Evolutionary conservation across 1,284 basidiomycete species (phyloP).

Genomic region (Cystobasidium slooffiae): DNA sequence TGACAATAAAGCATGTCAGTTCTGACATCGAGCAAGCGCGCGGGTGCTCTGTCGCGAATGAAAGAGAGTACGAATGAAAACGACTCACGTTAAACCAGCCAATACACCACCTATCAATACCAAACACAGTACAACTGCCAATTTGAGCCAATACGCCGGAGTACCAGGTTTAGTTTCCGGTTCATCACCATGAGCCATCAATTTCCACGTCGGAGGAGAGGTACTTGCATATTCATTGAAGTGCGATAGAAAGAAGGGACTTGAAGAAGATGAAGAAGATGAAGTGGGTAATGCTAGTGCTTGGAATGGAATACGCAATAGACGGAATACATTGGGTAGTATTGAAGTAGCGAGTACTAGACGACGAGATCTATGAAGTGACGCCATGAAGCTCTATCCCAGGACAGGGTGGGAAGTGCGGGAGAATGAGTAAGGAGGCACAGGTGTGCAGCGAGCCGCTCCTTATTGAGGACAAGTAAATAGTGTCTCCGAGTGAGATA

Average conservation of each 20-base stretch:
- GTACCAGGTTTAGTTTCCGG: constrained; percentile 46
- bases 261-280: constrained; percentile 2
- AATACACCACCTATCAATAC: constrained; percentile 44
- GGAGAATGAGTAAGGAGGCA: neutral
- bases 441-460: neutral
- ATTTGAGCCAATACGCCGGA: constrained; percentile 67
- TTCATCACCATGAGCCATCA: constrained; percentile 6
- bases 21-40: no score
- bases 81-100: constrained; percentile 58
- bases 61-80: neutral
- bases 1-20: no score
- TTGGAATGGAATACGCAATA: constrained; percentile 23
- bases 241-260: neutral
- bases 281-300: constrained; percentile 28
- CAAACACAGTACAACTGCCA: constrained; percentile 64
- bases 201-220: neutral
- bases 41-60: no score
- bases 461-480: no score
- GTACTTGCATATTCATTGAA: constrained; percentile 23
- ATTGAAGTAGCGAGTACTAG: constrained; percentile 27
- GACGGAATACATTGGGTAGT: constrained; percentile 27
- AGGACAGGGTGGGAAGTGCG: neutral
- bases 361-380: constrained; percentile 1
- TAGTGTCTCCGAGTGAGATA: no score
- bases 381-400: constrained; percentile 1